Evolutionary conservation across 1,284 basidiomycete genomes (phyloP), one percentile per base, ranked within the genome.

Genomic region (Anthracocystis panici-leucophaei): DNA sequence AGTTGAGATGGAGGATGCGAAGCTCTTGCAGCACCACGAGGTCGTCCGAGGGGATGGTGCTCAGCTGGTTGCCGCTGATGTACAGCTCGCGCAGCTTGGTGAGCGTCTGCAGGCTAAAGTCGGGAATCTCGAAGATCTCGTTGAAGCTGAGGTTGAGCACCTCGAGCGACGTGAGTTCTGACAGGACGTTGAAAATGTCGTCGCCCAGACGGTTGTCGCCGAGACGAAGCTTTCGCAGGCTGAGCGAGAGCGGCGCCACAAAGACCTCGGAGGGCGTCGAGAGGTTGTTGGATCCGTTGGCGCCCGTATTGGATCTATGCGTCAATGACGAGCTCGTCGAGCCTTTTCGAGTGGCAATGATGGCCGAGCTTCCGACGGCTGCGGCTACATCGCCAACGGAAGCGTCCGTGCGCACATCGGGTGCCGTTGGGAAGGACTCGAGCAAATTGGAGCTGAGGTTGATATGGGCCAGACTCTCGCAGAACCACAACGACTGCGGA

Each of bases 61-160:
- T 93, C 72, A 99, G 87, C 85, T 93, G 92, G 87, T 98, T 99
- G 35, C 96, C 95, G 75, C 93, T 94, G 8, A 99, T 88, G 85
- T 97, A 99, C 40, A 99, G 87, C 86, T 95, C 92, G 84, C 93
- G 91, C 25, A 99, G 88, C 65, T 86, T 85, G 27, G 85, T 82
- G 70, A 93, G 89, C 66, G 91, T 91, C 69, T 89, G 88, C 77
- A 98, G 90, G 72, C 94, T 94, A 35, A 89, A 88, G 46, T 75
- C 71, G 0, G 90, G 87, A 0, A 98, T 89, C 82, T 97, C 94
- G 85, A 92, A 92, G 65, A 99, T 93, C 67, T 94, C 91, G 86
- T 99, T 99, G 88, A 97, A 98, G 62, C 93, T 94, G 35, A 99
- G 88, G 79, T 99, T 99, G 61, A 99, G 89, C 2, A 95, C 91